These are phyloP conservation scores for Lasiodiplodia sp. DNA, from an alignment of 2,329 filamentous ascomycete species.

Conservation along the genomic window DNA sequence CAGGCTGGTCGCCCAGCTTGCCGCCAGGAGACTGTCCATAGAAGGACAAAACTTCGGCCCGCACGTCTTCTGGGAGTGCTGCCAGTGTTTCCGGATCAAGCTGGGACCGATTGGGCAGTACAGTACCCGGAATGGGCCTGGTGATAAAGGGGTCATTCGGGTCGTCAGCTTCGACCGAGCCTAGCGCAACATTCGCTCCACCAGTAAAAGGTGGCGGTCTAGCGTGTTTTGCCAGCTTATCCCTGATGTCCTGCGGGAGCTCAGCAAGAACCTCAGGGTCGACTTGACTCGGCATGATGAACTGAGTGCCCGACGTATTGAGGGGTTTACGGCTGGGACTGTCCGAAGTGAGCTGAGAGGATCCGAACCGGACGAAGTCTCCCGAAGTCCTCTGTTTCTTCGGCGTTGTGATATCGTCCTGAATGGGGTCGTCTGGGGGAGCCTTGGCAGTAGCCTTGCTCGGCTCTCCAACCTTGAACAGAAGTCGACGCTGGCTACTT, in stretches of 20 bases:
- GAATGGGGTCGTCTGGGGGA: slow-evolving; percentile 52
- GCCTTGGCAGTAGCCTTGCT: slow-evolving; percentile 33
- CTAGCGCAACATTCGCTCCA: neutral
- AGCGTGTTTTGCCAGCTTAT: slow-evolving; percentile 64
- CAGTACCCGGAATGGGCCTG: slow-evolving; percentile 5
- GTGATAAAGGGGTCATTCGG: slow-evolving; percentile 10
- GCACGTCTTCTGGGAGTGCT: slow-evolving; percentile 84
- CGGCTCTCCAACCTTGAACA: slow-evolving; percentile 65
- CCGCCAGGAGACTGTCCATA: slow-evolving; percentile 56
- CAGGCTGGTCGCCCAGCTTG: slow-evolving; percentile 38
- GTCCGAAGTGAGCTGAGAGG: slow-evolving; percentile 45
- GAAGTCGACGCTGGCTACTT: slow-evolving; percentile 80
- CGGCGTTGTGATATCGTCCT: slow-evolving; percentile 55
- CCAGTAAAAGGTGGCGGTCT: slow-evolving; percentile 1
- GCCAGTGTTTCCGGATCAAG: slow-evolving; percentile 85
- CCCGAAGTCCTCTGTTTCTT: slow-evolving; percentile 41
- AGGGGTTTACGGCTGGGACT: slow-evolving; percentile 70
- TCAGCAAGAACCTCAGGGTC: slow-evolving; percentile 85
- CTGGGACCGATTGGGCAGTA: slow-evolving; percentile 69
- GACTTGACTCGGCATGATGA: slow-evolving; percentile 83
- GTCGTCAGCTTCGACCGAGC: slow-evolving; percentile 2
- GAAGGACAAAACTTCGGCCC: slow-evolving; percentile 79
- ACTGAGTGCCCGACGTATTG: slow-evolving; percentile 87
- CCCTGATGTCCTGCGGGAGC: slow-evolving; percentile 82
- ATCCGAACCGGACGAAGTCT: slow-evolving; percentile 48